A percentile compares a stretch with the other conserved stretches of the same genome.
These are phyloP conservation scores for Eutrema heterophyllum DNA, from an alignment of 345 rosid genomes.

Conservation along the genomic window DNA sequence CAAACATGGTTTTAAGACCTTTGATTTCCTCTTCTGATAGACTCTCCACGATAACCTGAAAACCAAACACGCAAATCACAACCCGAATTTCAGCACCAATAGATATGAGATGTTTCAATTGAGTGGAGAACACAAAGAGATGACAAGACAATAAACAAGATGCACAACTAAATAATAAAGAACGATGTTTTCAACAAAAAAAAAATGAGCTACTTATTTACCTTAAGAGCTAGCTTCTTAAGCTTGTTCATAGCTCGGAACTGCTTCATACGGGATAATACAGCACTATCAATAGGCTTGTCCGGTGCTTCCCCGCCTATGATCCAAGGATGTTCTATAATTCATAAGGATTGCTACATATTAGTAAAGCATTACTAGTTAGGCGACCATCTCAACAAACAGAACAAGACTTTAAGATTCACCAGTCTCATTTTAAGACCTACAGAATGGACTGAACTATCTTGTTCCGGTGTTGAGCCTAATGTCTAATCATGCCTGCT, in stretches of 20 bases:
- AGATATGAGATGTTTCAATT: background rate
- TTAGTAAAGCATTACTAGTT: constrained; percentile 22
- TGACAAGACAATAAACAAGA: background rate
- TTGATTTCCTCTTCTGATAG: constrained; percentile 77
- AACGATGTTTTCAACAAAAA: background rate
- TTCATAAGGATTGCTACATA: constrained; percentile 18
- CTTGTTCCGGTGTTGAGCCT: background rate
- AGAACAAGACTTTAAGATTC: background rate
- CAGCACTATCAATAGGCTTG: constrained; percentile 81
- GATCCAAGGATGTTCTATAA: constrained; percentile 87
- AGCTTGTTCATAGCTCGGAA: constrained; percentile 95
- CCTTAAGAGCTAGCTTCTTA: constrained; percentile 91
- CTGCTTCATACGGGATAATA: constrained; percentile 92
- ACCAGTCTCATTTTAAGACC: background rate
- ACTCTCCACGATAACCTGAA: constrained; percentile 77
- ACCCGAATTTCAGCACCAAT: background rate
- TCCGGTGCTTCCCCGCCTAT: constrained; percentile 89
- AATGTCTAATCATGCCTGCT: background rate
- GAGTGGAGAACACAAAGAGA: background rate
- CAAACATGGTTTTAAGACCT: constrained; percentile 79
- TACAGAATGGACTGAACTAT: background rate
- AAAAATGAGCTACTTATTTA: background rate
- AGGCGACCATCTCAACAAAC: background rate
- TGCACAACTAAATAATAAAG: background rate
- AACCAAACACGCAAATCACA: background rate